Base-by-base conservation (phyloP, 2,329 filamentous ascomycete species). In the Calonectria naviculata region DNA sequence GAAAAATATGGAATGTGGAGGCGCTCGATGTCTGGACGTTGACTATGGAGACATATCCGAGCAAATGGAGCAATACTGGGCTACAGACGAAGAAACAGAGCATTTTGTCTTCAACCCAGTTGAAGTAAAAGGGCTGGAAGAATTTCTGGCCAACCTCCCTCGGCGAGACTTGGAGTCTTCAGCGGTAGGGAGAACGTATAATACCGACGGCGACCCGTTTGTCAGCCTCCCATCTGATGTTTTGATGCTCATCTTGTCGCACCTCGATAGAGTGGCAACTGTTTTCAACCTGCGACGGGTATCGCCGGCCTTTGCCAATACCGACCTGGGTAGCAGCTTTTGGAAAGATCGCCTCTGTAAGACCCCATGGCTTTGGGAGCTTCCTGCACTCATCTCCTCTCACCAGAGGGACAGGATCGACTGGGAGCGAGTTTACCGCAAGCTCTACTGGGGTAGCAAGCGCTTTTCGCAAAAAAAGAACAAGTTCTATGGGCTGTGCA, bases 31-130 rank as follows among this genome's bases (percentile, higher is more conserved):
- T 12, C 69, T 71, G 42, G 65, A 62, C 15, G 21, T 65, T 17
- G 61, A 71, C 29, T 71, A 71, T 15, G 65, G 69, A n/a, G 52
- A 31, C 26, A 56, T 61, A 3, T 19, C 21, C 5, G 61, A 68
- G 2, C n/a, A 26, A 19, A 63, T 68, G 38, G 49, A 60, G 4
- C 44, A 65, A 19, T 41, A 65, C 24, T 71, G 69, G 69, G 9
- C 8, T 2, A 28, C 26, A 6, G 8, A 19, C 3, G 56, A 36
- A 13, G 65, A 49, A 12, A 42, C 54, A 3, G 69, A 71, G 36
- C 54, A 71, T 60, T 26, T 54, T 12, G 54, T 58, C 10, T 47
- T 63, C 28, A 65, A 63, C 2, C 69, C 69, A 0, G 26, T 56
- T 4, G 36, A 68, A n/a, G 67, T 71, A 15, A 63, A 58, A 13